Conservation (phyloP, 2,329 filamentous ascomycete genomes). For the Botrytis medusae region DNA sequence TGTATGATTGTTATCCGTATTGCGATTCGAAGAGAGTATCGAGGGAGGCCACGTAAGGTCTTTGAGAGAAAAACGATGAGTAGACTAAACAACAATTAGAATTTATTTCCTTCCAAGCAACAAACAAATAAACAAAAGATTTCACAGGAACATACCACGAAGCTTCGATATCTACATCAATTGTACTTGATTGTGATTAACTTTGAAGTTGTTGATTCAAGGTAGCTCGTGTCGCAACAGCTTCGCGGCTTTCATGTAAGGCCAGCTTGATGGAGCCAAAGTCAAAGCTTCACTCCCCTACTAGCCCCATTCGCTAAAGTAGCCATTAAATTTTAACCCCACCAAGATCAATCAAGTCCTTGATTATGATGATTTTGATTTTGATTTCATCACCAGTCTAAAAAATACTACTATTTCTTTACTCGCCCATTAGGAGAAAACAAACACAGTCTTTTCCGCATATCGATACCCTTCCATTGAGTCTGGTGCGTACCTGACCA, state of each 20-base stretch:
- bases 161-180: slow-evolving; percentile 19
- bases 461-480: neutral
- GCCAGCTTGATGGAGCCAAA: slow-evolving; percentile 39
- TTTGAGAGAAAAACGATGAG: slow-evolving; percentile 4
- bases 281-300: slow-evolving; percentile 19
- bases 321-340: slow-evolving; percentile 32
- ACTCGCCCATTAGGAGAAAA: neutral
- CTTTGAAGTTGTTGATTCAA: neutral
- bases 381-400: slow-evolving; percentile 6
- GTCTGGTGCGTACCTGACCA: too few relatives aligned
- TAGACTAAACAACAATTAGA: slow-evolving; percentile 25
- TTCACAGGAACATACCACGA: neutral
- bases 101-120: neutral
- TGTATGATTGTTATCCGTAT: slow-evolving; percentile 41
- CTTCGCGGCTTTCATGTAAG: slow-evolving; percentile 25
- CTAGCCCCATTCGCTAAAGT: slow-evolving; percentile 30
- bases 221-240: slow-evolving; percentile 17
- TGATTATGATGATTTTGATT: slow-evolving; percentile 24
- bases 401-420: slow-evolving; percentile 14
- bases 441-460: slow-evolving; percentile 38
- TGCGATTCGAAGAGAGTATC: neutral
- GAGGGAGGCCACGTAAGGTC: slow-evolving; percentile 28
- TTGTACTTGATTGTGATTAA: slow-evolving; percentile 10
- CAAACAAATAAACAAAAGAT: too few relatives aligned
- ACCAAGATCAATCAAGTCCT: slow-evolving; percentile 29